Evolutionary conservation across 208 protist genomes (phyloP).

Genomic region (Angomonas ambiguus): DNA sequence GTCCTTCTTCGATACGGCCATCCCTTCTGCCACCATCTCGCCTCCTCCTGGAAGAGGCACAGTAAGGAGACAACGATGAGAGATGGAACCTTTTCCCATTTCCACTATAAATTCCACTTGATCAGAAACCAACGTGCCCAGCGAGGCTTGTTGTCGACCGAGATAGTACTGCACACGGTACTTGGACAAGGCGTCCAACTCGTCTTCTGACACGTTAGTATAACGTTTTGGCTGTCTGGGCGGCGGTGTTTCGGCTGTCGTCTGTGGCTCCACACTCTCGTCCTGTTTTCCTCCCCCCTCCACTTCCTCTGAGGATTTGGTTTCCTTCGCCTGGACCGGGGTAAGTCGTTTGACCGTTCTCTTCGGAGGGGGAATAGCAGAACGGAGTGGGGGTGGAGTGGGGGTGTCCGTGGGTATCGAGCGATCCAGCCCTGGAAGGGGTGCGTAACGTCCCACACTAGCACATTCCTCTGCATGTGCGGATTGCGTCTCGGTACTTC

Average conservation of each 20-base stretch:
- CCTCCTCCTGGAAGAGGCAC: background rate
- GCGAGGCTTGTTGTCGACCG: slow-evolving; percentile 28
- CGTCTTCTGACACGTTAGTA: slow-evolving; percentile 34
- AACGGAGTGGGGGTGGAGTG: slow-evolving; percentile 71
- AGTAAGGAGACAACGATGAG: background rate
- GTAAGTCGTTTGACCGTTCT: background rate
- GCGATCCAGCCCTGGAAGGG: slow-evolving; percentile 13
- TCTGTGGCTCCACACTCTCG: background rate
- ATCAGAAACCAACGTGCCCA: background rate
- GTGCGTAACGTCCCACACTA: slow-evolving; percentile 62
- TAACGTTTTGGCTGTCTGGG: slow-evolving; percentile 10
- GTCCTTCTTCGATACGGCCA: slow-evolving; percentile 70
- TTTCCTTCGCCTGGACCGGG: background rate
- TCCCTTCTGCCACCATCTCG: slow-evolving; percentile 34
- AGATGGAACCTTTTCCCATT: background rate
- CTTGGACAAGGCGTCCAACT: slow-evolving; percentile 62
- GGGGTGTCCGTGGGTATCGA: slow-evolving; percentile 27
- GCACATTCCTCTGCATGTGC: slow-evolving; percentile 54
- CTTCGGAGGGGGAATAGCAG: background rate
- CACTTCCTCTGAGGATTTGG: background rate
- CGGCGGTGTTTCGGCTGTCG: too few species aligned
- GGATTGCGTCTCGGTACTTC: slow-evolving; percentile 41
- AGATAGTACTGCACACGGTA: slow-evolving; percentile 82
- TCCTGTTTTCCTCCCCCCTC: background rate
- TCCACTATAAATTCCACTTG: background rate